Evolutionary conservation across 2,329 filamentous ascomycete species (phyloP).

Genomic region (Cordyceps farinosa): DNA sequence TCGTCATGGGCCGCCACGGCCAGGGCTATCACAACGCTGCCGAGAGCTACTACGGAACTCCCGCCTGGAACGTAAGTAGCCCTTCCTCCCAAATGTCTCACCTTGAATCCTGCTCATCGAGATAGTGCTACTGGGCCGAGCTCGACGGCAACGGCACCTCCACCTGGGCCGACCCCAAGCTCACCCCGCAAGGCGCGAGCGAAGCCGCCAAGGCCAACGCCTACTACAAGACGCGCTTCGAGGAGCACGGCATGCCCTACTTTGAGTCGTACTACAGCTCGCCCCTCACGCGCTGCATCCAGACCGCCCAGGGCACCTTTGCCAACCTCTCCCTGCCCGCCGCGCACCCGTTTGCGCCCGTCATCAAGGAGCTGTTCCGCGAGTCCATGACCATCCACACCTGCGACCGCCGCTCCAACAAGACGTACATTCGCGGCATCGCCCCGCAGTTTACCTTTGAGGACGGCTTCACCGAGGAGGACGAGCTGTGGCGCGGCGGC

Average conservation of each 20-base stretch:
- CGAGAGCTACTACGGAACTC: constrained; percentile 63
- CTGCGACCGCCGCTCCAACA: constrained; percentile 59
- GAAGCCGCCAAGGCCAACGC: constrained; percentile 56
- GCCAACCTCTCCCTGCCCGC: constrained; percentile 48
- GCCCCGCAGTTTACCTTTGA: constrained; percentile 58
- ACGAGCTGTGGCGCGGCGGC: constrained; percentile 43
- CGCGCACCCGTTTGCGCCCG: constrained; percentile 50
- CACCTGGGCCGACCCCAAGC: constrained; percentile 60
- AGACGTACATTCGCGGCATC: constrained; percentile 47
- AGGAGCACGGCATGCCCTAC: constrained; percentile 51
- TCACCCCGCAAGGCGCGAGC: constrained; percentile 53
- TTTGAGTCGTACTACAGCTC: constrained; percentile 64
- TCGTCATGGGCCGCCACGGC: constrained; percentile 68
- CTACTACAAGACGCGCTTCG: constrained; percentile 56
- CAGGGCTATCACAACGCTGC: constrained; percentile 63
- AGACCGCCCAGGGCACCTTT: constrained; percentile 62
- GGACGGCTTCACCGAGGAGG: constrained; percentile 55
- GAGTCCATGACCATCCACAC: constrained; percentile 67
- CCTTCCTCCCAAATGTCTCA: no score
- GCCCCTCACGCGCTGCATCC: constrained; percentile 59
- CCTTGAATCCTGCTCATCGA: not conserved
- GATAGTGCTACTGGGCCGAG: constrained; percentile 60
- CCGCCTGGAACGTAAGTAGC: constrained; percentile 60
- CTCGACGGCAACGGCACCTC: constrained; percentile 61
- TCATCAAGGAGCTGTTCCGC: constrained; percentile 61